Conservation (phyloP, 768 basidiomycete species). For the Boletus sp. region DNA sequence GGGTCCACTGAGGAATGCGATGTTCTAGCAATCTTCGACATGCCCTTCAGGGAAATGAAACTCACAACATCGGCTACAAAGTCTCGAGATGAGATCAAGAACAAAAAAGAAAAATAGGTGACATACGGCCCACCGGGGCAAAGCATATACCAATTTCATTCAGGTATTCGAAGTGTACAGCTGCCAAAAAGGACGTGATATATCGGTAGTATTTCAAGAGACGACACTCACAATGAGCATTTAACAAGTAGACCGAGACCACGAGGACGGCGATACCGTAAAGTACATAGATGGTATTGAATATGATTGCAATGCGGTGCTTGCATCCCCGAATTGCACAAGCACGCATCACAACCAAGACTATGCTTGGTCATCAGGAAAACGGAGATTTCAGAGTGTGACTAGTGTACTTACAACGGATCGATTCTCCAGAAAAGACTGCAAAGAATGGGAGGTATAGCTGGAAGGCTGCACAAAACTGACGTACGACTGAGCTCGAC, state of each 20-base stretch:
- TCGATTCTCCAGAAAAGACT: slow-evolving; percentile 18
- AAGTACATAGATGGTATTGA: slow-evolving; percentile 7
- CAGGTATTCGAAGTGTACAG: slow-evolving; percentile 5
- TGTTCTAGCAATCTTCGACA: background rate
- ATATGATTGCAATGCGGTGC: background rate
- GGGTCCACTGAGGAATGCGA: slow-evolving; percentile 10
- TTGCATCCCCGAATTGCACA: slow-evolving; percentile 23
- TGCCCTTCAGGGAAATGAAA: background rate
- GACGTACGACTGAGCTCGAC: background rate
- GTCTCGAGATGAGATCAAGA: background rate
- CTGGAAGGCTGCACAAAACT: slow-evolving; percentile 17
- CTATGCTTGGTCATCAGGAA: slow-evolving; percentile 1
- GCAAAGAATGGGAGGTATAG: background rate
- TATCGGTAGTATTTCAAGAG: background rate
- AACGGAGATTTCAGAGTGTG: background rate
- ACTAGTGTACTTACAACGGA: slow-evolving; percentile 20
- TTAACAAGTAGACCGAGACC: background rate
- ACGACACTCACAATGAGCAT: background rate
- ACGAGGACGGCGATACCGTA: slow-evolving; percentile 3
- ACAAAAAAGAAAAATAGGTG: background rate
- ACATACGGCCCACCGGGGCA: slow-evolving; percentile 10
- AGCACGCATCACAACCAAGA: slow-evolving; percentile 24
- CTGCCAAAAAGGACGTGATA: background rate
- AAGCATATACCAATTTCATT: slow-evolving; percentile 12
- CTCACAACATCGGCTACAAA: slow-evolving; percentile 11